A percentile compares a stretch with the other conserved stretches of the same genome.
Evolutionary conservation across 2,329 filamentous ascomycete genomes (phyloP).

Genomic region (Fusarium sp.): DNA sequence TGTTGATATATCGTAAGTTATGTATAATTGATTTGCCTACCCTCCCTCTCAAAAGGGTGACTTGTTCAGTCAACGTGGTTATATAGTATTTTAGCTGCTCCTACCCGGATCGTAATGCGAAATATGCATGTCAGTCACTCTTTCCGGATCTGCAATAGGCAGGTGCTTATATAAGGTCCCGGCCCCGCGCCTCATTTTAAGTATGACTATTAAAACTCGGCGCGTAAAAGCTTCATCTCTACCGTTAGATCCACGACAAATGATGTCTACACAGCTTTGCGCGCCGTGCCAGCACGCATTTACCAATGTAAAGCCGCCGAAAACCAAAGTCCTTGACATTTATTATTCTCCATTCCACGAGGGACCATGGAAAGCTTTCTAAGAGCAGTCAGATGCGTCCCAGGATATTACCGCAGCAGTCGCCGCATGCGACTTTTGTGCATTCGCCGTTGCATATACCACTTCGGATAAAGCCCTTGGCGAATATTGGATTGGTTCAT

Average conservation of each 20-base stretch:
- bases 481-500: background rate
- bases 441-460: constrained; percentile 6
- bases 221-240: background rate
- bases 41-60: too few relatives aligned
- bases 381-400: background rate
- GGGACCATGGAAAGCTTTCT: constrained; percentile 1
- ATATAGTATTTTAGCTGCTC: too few relatives aligned
- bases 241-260: background rate
- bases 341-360: constrained; percentile 1
- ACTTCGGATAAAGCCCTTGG: background rate
- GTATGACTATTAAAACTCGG: background rate
- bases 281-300: background rate
- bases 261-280: background rate
- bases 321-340: background rate
- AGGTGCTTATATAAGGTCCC: too few relatives aligned
- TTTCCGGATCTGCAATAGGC: too few relatives aligned
- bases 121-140: too few relatives aligned
- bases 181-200: background rate
- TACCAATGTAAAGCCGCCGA: accelerated
- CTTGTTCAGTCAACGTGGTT: too few relatives aligned
- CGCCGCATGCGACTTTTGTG: background rate
- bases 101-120: too few relatives aligned
- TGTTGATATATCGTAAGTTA: too few relatives aligned
- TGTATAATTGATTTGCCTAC: too few relatives aligned
- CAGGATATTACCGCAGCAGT: background rate